phyloP scores from a whole-genome alignment of 768 basidiomycete species.

The Mrakia gelida region DNA sequence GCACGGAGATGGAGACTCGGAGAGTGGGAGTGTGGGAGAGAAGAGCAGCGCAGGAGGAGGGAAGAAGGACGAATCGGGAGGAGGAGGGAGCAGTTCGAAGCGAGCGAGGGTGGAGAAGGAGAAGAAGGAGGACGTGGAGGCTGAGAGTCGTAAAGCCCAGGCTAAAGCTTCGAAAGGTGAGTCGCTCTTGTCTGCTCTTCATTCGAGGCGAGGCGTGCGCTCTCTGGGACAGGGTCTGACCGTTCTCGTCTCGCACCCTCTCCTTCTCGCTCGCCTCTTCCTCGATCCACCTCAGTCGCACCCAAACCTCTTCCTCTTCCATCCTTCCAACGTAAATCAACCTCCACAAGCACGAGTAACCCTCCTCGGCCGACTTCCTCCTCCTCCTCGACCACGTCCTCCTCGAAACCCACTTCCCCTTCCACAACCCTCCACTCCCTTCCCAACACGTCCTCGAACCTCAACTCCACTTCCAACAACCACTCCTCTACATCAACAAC shows the following conservation, averaged over 20 bases:
- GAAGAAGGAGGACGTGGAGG: slow-evolving; percentile 11
- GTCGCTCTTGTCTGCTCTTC: background rate
- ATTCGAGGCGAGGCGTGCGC: background rate
- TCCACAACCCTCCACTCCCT: background rate
- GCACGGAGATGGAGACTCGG: background rate
- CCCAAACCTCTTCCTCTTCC: slow-evolving; percentile 3
- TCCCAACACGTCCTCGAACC: background rate
- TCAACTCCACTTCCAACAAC: background rate
- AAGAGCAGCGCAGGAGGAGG: background rate
- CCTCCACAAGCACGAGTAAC: background rate
- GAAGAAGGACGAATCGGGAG: slow-evolving; percentile 13
- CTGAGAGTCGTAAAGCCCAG: background rate
- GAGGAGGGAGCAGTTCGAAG: background rate
- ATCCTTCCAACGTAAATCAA: background rate
- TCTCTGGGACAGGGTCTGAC: background rate
- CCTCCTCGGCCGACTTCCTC: slow-evolving; percentile 1
- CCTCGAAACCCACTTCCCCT: slow-evolving; percentile 17
- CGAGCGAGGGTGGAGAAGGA: slow-evolving; percentile 14
- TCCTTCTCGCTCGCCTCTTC: background rate
- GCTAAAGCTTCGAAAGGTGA: background rate
- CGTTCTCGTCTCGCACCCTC: background rate
- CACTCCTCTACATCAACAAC: background rate
- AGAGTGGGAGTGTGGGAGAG: background rate
- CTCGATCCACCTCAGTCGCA: background rate
- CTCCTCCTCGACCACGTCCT: slow-evolving; percentile 9